Base-by-base conservation (phyloP, 2,329 filamentous ascomycete genomes). In the Cordyceps pruinosa region DNA sequence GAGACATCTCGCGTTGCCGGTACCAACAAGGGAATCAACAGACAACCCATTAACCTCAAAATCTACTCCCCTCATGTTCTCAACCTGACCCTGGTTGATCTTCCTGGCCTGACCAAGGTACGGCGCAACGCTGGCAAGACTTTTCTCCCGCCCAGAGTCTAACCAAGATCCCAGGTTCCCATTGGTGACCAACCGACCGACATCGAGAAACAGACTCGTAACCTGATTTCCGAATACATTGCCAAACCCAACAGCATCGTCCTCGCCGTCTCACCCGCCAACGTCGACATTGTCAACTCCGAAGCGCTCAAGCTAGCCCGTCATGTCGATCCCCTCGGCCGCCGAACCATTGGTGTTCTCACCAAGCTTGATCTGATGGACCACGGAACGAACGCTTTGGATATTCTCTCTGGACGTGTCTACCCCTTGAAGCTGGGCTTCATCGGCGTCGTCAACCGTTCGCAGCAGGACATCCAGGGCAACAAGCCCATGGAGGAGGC, bases 351-450 rank as follows among this genome's bases (percentile, higher is more conserved):
- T 68, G 94, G 94, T 67, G 93, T 99, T 58, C 80, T 99, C 59
- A 97, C 94, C 60, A 99, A 99, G 76, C 79, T 99, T 62, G 94
- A 99, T 70, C 77, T 99, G 58, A 99, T 99, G 94, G 94, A 99
- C 68, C 93, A 99, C 68, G 94, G 94, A 61, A 99, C 94, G 58
- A 97, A 99, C 68, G 94, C 94, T 17, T 80, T 99, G 65, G 94
- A 99, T 68, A 99, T 99, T 64, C 81, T 99, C n/a, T 95, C 93
- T 7, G 94, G 94, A 4, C 87, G 94, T 26, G 94, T 99, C 3
- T 99, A 99, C 72, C 94, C 94, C 9, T 73, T 99, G 65, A 99
- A 97, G 74, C 83, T 99, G 61, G 94, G 94, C 28, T 99, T 97
- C 70, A 97, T 99, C 65, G 94, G 94, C 60, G 92, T 97, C 17